Evolutionary conservation across 2,329 filamentous ascomycete genomes (phyloP).

Genomic region (Talaromyces sp.): DNA sequence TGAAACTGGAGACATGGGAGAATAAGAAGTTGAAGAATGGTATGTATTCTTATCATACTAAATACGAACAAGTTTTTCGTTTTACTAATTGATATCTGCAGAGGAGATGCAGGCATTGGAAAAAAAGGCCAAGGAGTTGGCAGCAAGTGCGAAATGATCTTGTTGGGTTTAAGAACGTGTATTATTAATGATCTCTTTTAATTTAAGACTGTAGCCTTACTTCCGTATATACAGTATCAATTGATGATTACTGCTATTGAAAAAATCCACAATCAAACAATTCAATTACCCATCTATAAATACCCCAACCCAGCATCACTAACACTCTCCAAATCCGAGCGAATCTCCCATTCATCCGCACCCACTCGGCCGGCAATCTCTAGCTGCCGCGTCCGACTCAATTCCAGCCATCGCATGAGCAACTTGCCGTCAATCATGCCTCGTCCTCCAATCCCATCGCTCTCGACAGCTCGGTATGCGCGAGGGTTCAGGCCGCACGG

Average conservation of each 20-base stretch:
- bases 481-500: conserved; percentile 78
- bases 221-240: not conserved
- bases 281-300: conserved; percentile 19
- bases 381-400: conserved; percentile 64
- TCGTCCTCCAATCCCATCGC: conserved; percentile 49
- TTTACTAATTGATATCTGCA: conserved; percentile 10
- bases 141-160: conserved; percentile 23
- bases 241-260: not conserved
- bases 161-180: not conserved
- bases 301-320: conserved; percentile 59
- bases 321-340: conserved; percentile 64
- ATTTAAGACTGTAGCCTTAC: not conserved
- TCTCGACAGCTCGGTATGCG: conserved; percentile 62
- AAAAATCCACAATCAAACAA: not conserved
- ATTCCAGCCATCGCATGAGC: conserved; percentile 68
- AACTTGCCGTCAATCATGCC: conserved; percentile 76
- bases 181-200: not conserved
- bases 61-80: not conserved
- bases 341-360: conserved; percentile 60
- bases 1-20: conserved; percentile 45
- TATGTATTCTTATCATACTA: conserved; percentile 14
- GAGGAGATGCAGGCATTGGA: conserved; percentile 32
- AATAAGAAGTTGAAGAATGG: conserved; percentile 38
- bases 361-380: conserved; percentile 75
- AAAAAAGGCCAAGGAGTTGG: conserved; percentile 31